Percentiles rank a stretch among this genome's conserved stretches.
phyloP scores from a whole-genome alignment of 257 asterid species.

The Cynanchum wilfordii region DNA sequence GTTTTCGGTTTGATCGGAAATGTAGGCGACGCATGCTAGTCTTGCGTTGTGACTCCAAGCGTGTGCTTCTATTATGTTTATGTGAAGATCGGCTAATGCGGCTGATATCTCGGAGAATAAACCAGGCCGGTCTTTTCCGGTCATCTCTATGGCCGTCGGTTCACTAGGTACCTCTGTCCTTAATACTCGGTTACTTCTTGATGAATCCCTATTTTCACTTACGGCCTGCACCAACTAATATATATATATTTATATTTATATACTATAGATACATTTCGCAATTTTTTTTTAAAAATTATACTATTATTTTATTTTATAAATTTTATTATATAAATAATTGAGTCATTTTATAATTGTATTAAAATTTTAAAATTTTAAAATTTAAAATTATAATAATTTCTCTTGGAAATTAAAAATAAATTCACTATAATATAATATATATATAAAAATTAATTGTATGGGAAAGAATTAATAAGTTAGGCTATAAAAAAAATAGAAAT shows the following conservation, averaged over 20 bases:
- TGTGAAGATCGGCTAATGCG: conserved; percentile 61
- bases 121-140: conserved; percentile 74
- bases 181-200: conserved; percentile 4
- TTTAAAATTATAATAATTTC: no score
- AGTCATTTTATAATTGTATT: no score
- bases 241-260: not conserved
- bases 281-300: no score
- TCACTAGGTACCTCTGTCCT: conserved; percentile 19
- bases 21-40: conserved; percentile 64
- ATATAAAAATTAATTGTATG: no score
- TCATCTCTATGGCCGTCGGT: conserved; percentile 61
- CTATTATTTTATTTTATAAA: no score
- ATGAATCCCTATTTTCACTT: conserved; percentile 25
- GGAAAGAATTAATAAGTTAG: no score
- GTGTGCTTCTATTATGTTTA: conserved; percentile 66
- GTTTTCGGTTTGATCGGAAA: conserved; percentile 36
- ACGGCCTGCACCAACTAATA: conserved; percentile 34
- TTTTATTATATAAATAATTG: no score
- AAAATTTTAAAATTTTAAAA: no score
- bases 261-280: no score
- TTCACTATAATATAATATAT: no score
- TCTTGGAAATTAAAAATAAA: no score
- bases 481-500: no score
- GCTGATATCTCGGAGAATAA: conserved; percentile 80
- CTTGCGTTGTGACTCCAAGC: conserved; percentile 78